phyloP scores from a whole-genome alignment of 805 yeast genomes.

The Dipodascopsis tothii region DNA sequence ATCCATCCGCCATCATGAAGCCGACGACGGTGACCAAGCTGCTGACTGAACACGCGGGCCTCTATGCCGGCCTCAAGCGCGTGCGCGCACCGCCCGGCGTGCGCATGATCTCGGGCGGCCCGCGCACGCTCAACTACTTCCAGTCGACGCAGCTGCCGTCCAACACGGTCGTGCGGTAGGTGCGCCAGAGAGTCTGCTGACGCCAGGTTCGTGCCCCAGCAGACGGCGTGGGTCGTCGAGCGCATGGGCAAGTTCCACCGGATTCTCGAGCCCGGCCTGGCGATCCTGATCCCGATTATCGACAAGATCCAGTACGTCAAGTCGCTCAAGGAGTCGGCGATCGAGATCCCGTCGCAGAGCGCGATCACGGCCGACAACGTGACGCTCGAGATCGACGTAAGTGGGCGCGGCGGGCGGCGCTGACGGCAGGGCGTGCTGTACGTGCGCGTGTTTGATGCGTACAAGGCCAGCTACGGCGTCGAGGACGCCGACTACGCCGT shows the following conservation, averaged over 20 bases:
- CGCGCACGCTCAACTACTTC: conserved; percentile 7
- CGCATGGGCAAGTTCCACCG: conserved; percentile 78
- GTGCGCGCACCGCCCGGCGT: neutral
- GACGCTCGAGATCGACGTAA: conserved; percentile 62
- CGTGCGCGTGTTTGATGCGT: conserved; percentile 69
- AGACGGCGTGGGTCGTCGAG: conserved; percentile 85
- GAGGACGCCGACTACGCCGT: conserved; percentile 84
- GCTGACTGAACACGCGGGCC: neutral
- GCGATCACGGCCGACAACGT: conserved; percentile 85
- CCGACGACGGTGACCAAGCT: neutral
- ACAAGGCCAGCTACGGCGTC: conserved; percentile 79
- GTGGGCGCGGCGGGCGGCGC: neutral
- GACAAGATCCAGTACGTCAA: conserved; percentile 78
- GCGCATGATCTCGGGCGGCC: neutral
- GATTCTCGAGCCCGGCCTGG: conserved; percentile 68
- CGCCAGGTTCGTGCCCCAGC: conserved; percentile 72
- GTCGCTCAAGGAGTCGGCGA: conserved; percentile 73
- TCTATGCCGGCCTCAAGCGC: neutral
- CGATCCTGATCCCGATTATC: conserved; percentile 61
- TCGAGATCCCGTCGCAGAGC: conserved; percentile 74
- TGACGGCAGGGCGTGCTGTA: conserved; percentile 54
- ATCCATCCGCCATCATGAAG: neutral
- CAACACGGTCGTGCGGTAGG: conserved; percentile 17
- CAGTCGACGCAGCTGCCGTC: conserved; percentile 9
- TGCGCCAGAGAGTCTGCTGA: neutral